Conservation (phyloP, 1,139 yeast genomes). For the Geotrichum klebahnii region DNA sequence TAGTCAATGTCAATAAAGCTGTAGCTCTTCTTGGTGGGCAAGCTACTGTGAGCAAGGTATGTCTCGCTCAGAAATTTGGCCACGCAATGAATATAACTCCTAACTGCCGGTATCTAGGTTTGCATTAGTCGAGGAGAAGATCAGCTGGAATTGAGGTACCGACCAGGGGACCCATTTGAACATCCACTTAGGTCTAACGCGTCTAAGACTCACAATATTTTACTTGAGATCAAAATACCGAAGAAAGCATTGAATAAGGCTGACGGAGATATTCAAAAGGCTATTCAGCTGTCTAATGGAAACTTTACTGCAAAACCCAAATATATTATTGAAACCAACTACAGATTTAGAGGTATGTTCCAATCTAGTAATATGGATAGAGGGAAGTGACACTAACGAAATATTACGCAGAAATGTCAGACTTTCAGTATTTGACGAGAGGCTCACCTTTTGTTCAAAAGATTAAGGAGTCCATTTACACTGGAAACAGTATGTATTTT, state of each 20-base stretch:
- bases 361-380: slow-evolving; percentile 18
- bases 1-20: slow-evolving; percentile 60
- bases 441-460: slow-evolving; percentile 50
- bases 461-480: slow-evolving; percentile 43
- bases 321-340: slow-evolving; percentile 59
- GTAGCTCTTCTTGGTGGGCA: slow-evolving; percentile 75
- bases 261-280: slow-evolving; percentile 49
- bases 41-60: slow-evolving; percentile 39
- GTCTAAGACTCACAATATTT: slow-evolving; percentile 54
- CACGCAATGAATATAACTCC: slow-evolving; percentile 8
- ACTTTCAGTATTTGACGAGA: slow-evolving; percentile 70
- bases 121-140: slow-evolving; percentile 40
- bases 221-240: slow-evolving; percentile 69
- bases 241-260: slow-evolving; percentile 50
- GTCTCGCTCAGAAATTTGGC: not conserved
- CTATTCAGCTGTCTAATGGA: slow-evolving; percentile 42
- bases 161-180: slow-evolving; percentile 66
- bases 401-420: slow-evolving; percentile 57
- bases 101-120: slow-evolving; percentile 31
- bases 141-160: slow-evolving; percentile 57
- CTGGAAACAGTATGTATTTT: slow-evolving; percentile 39
- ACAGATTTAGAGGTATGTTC: slow-evolving; percentile 55
- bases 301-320: slow-evolving; percentile 21
- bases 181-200: slow-evolving; percentile 66
- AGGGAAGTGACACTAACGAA: not conserved